Evolutionary conservation across 345 rosid species (phyloP), one percentile per base, ranked within the genome.

Genomic region (Aegle marmelos): DNA sequence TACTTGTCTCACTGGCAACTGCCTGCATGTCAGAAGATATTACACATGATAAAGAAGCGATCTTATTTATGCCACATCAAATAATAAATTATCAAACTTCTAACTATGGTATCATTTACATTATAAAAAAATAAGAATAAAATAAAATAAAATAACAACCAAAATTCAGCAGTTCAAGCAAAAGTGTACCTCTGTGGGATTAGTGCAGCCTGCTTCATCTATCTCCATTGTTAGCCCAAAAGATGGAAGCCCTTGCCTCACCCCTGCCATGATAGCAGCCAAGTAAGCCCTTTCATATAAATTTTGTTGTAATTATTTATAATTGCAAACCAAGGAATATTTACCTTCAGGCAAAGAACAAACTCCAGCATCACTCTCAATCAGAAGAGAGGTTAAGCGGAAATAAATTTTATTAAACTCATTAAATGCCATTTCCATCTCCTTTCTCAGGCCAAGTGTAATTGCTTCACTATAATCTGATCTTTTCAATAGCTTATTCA

Each of bases 291-390:
- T 75, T 68, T 73, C 82, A 48, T 66, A 31, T 27, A 76, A 33
- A 28, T 48, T 63, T 64, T 77, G 72, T 68, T 41, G 53, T 69
- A 74, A 63, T 67, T 59, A 74, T 75, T 69, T 36, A 68, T 37
- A 72, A 61, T 70, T 72, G 33, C 45, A 73, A 80, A 63, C 27
- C 56, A 54, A 78, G 73, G 25, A 73, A 84, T 76, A 73, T 67
- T 39, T 86, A 92, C 94, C 92, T 88, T 74, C 79, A 63, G 74
- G 48, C 37, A 21, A 50, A 73, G 84, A 78, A 85, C 67, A 67
- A 57, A 81, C 76, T 70, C 60, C 79, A 71, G 71, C 57, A 65
- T 81, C 75, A 65, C 73, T 79, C 80, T 79, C 89, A 78, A 79
- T 70, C 62, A 92, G 74, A 64, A 80, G 22, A 59, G 50, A 66